Percentiles rank a stretch among this genome's conserved stretches.
Conservation (phyloP, 306 rosid genomes). For the Dicorynia guianensis region DNA sequence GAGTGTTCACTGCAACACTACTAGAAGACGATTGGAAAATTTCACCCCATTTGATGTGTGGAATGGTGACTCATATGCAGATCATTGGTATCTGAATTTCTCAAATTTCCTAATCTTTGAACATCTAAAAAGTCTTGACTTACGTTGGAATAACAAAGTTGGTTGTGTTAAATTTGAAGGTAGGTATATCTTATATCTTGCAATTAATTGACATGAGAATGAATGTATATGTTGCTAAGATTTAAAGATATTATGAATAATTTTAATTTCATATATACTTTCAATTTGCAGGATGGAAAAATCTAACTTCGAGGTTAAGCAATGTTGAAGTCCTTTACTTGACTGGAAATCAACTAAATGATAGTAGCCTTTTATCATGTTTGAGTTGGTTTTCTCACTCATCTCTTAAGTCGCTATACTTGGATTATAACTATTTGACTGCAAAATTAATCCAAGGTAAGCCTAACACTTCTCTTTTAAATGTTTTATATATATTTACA, state of each 20-base stretch:
- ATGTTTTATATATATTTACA: too few species aligned
- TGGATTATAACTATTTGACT: accelerated
- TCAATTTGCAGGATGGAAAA: not conserved
- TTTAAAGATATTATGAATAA: not conserved
- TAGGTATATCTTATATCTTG: not conserved
- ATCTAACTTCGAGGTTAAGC: too few species aligned
- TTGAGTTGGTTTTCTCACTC: not conserved
- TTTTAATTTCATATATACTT: too few species aligned
- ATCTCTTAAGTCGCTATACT: conserved; percentile 6
- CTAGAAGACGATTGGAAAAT: not conserved
- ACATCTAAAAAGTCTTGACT: not conserved
- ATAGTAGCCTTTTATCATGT: not conserved
- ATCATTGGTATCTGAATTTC: not conserved
- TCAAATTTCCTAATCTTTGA: not conserved
- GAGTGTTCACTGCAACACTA: conserved; percentile 14
- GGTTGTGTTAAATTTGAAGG: not conserved
- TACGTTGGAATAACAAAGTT: not conserved
- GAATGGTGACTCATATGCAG: not conserved
- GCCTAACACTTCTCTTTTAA: not conserved
- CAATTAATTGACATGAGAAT: not conserved
- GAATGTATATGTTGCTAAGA: not conserved
- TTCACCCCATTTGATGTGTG: not conserved
- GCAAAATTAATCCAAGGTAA: not conserved
- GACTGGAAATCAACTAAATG: not conserved
- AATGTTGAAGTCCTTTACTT: conserved; percentile 1